Conservation (phyloP, 495 filamentous ascomycete genomes). For the Haplographium delicatum region DNA sequence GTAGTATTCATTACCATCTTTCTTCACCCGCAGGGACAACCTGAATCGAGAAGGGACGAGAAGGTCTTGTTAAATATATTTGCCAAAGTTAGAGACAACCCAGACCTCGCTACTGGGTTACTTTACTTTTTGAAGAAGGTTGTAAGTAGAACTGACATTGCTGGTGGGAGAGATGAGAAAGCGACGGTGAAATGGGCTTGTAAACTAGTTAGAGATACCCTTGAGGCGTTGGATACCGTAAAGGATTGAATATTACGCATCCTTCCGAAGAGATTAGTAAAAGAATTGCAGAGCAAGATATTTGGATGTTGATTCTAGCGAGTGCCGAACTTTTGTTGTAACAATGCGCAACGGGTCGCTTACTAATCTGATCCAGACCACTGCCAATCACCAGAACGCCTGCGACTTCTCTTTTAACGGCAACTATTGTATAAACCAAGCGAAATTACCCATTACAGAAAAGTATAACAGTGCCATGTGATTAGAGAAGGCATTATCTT, state of each 20-base stretch:
- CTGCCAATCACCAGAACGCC: too few relatives aligned
- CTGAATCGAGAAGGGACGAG: slow-evolving; percentile 38
- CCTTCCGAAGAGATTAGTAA: too few relatives aligned
- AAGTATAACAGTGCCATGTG: too few relatives aligned
- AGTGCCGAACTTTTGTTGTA: too few relatives aligned
- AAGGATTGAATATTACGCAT: background rate
- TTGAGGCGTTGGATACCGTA: slow-evolving; percentile 43
- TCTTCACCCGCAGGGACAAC: slow-evolving; percentile 43
- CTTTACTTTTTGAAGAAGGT: slow-evolving; percentile 75
- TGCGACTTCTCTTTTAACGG: too few relatives aligned
- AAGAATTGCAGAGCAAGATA: too few relatives aligned
- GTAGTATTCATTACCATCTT: slow-evolving; percentile 71
- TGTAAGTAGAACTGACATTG: slow-evolving; percentile 69
- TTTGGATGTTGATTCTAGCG: too few relatives aligned
- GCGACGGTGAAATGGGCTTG: slow-evolving; percentile 67
- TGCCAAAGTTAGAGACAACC: slow-evolving; percentile 49
- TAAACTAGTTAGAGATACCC: slow-evolving; percentile 52
- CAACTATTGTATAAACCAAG: too few relatives aligned
- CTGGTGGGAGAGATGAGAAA: slow-evolving; percentile 52
- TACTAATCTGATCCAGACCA: too few relatives aligned
- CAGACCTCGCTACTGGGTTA: slow-evolving; percentile 62
- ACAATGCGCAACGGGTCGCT: too few relatives aligned
- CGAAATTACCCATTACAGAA: too few relatives aligned
- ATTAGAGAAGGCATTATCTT: too few relatives aligned
- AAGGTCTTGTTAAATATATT: slow-evolving; percentile 61